Base-by-base conservation (phyloP, 441 rosid species). In the Jatropha multifida region DNA sequence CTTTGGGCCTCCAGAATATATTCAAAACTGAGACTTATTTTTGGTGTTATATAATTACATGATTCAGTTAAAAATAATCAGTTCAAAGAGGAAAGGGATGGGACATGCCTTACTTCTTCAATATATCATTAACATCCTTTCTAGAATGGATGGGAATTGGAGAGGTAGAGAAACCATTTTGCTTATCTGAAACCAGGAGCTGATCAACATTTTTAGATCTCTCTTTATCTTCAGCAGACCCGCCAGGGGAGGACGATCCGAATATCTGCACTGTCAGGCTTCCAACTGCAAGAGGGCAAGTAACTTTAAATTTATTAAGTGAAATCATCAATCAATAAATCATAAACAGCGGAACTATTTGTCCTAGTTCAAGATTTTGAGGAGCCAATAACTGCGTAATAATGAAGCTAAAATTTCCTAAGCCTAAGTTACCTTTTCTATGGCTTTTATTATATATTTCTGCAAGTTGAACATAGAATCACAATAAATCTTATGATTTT, bases 191-290 rank as follows among this genome's bases (percentile, higher is more conserved):
- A 69, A 69, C 56, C 41, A 73, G 70, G 15, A 58, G 52, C 2
- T 14, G 59, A 55, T 79, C 80, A 20, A 41, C 76, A 65, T 83
- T 73, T 18, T 67, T 65, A 2, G 55, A 62, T 40, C 54, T 82
- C 44, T 70, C 71, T 64, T 78, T 71, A 10, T 73, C 77, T 51
- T 83, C 77, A 17, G 9, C 61, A 4, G 74, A 72, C 26, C 70
- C 64, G n/a, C 23, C 71, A 14, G 83, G 18, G 14, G 82, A 68
- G 17, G 83, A 80, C 9, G 85, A 81, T 68, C 88, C 88, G 7
- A 78, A 77, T 72, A 90, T 70, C 78, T 89, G 93, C 76, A 86
- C 88, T 8, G 80, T 81, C 73, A 90, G 59, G 83, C 92, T 88
- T 48, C 90, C 92, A 74, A 78, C 94, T 88, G 32, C 77, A 80